Percentiles rank a stretch among this genome's conserved stretches.
These are phyloP conservation scores for Tripterygium wilfordii DNA, from an alignment of 177 flowering plant genomes.

Conservation along the genomic window DNA sequence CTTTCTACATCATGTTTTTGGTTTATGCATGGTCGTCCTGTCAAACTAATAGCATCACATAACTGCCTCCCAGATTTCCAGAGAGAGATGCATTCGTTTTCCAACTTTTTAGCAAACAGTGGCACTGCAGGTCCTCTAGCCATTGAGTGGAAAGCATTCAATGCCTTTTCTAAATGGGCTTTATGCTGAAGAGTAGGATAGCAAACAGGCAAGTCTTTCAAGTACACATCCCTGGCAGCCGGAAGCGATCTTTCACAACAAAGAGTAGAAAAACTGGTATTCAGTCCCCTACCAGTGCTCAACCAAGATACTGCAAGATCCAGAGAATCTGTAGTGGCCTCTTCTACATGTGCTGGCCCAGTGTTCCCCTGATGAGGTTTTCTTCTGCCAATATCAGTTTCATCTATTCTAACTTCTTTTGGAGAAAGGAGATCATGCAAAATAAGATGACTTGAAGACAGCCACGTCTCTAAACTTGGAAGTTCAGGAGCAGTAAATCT, in stretches of 20 bases:
- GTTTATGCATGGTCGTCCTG: conserved; percentile 87
- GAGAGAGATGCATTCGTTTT: conserved; percentile 69
- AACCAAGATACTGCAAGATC: conserved; percentile 54
- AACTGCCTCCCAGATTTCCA: conserved; percentile 91
- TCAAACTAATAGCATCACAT: conserved; percentile 92
- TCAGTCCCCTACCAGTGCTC: conserved; percentile 60
- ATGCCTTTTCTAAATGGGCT: conserved; percentile 60
- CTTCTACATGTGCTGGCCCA: conserved; percentile 24
- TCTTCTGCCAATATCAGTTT: conserved; percentile 33
- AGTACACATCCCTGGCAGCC: conserved; percentile 67
- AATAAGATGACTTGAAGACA: conserved; percentile 54
- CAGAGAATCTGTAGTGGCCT: conserved; percentile 33
- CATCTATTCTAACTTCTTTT: conserved; percentile 32
- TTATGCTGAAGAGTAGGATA: conserved; percentile 75
- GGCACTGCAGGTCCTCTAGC: conserved; percentile 82
- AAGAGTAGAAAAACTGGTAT: conserved; percentile 59
- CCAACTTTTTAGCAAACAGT: conserved; percentile 48
- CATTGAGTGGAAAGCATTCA: conserved; percentile 62
- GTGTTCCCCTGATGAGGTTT: conserved; percentile 32
- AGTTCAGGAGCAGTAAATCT: conserved; percentile 56
- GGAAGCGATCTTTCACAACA: conserved; percentile 89
- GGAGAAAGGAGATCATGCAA: conserved; percentile 50
- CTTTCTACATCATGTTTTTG: conserved; percentile 50
- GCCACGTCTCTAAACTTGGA: conserved; percentile 69
- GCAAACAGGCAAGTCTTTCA: conserved; percentile 70